Evolutionary conservation across 1,284 basidiomycete genomes (phyloP).

Genomic region (Cutaneotrichosporon sp.): DNA sequence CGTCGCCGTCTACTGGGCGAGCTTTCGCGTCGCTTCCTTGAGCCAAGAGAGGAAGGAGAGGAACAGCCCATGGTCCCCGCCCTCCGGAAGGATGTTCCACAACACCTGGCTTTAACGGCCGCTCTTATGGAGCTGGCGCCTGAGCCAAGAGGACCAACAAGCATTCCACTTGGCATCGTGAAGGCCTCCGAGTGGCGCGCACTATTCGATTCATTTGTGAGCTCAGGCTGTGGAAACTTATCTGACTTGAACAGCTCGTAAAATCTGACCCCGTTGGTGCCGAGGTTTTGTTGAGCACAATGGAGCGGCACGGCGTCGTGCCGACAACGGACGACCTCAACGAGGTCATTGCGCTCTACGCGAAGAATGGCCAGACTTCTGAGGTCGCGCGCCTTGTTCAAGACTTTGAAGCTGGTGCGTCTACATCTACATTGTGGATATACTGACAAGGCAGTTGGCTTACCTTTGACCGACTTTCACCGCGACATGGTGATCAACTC

Average conservation of each 20-base stretch:
- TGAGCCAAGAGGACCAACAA: conserved; percentile 1
- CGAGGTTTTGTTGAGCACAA: conserved; percentile 15
- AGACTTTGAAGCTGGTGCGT: conserved; percentile 24
- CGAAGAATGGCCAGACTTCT: conserved; percentile 19
- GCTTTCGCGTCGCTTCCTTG: conserved; percentile 4
- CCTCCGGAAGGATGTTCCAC: conserved; percentile 9
- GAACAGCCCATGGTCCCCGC: background rate
- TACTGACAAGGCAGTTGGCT: conserved; percentile 18
- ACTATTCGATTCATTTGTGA: conserved; percentile 36
- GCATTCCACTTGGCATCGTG: conserved; percentile 33
- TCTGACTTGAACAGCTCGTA: conserved; percentile 5
- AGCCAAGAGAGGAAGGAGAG: background rate
- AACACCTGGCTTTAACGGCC: conserved; percentile 18
- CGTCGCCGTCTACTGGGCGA: conserved; percentile 4
- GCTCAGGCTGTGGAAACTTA: background rate
- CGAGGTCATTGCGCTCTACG: conserved; percentile 21
- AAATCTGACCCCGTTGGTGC: conserved; percentile 13
- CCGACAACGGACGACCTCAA: conserved; percentile 12
- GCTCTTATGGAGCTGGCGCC: conserved; percentile 6
- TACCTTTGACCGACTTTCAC: conserved; percentile 16
- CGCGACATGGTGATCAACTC: conserved; percentile 32
- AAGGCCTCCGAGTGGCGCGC: conserved; percentile 34
- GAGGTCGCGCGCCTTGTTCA: conserved; percentile 21
- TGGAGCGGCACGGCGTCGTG: conserved; percentile 16
- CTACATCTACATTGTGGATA: background rate